Base-by-base conservation (phyloP, 768 basidiomycete genomes). In the Inosperma sp. region DNA sequence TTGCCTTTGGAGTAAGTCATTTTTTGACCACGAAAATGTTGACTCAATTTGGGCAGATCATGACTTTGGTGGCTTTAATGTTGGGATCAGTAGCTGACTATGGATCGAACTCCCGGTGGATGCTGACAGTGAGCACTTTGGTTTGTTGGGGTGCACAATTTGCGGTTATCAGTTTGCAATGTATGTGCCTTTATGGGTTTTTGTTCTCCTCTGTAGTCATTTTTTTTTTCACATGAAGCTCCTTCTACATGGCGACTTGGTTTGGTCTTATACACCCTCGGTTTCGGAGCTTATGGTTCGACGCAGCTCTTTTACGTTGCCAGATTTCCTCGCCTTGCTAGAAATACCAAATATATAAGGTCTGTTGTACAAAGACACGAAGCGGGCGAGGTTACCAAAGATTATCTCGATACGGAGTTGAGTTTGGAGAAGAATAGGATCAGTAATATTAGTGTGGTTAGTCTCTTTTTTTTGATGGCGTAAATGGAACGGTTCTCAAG, bases 91-190 rank as follows among this genome's bases (percentile, higher is more conserved):
- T 82, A 3, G 85, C 83, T 0, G 86, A 88, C 60, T 88, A 86
- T 56, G 84, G 84, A 6, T 74, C 68, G 5, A 88, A 89, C 58
- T 87, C 86, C 16, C 81, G 84, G n/a, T 91, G 88, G 86, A 64
- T 91, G 9, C 71, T 92, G 14, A 68, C 89, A 19, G 73, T 72
- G 13, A 63, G 84, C 9, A 92, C 89, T 0, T 65, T 81, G 35
- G 72, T 91, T 26, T 90, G 86, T 53, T 92, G 89, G 89, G 85
- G 69, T 1, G 78, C 87, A 2, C 88, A 90, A 59, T 92, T 84
- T 56, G 80, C 85, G 0, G 83, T 80, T 60, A 82, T 92, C 77
- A 75, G 79, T 21, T 71, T 91, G 17, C 86, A 85, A 0, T 68
- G 86, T 86, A 58, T n/a, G 80, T 68, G n/a, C n/a, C 16, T 36